Evolutionary conservation across 768 basidiomycete species (phyloP), one percentile per base, ranked within the genome.

Genomic region (Leccinellum luteum): DNA sequence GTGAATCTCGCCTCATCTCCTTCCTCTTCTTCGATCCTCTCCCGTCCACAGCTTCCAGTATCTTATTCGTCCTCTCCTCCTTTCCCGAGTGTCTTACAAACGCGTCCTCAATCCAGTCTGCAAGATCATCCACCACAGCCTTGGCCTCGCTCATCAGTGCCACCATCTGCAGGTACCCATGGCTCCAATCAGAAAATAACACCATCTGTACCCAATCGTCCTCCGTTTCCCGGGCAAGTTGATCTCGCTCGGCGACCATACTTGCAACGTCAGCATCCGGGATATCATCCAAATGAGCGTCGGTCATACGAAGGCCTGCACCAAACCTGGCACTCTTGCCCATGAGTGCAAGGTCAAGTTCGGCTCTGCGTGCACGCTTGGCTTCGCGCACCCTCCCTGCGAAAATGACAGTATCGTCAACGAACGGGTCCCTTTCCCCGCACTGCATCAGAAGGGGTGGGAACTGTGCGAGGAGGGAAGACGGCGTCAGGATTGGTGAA

Each of bases 321-420:
- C 85, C 85, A 63, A 85, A 82, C 56, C 79, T 77, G 6, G 82
- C 82, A 64, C 85, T 84, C 74, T 82, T 82, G n/a, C 83, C 82
- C 1, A 79, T 78, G 31, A 86, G 73, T 48, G 76, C 73, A 45
- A 85, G 31, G 62, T 89, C 85, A 6, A 95, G 79, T 65, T 94
- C 89, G 15, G 78, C 75, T 71, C 86, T 90, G 32, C 92, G 84
- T 10, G 85, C 84, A 23, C 91, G 84, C 75, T 98, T 99, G 15
- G 97, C 96, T 69, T 98, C 92, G 27, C 96, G 81, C n/a, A 99
- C 80, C 30, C 92, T 86, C 14, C 95, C 96, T 3, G 94, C 92
- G 66, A 98, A 96, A 64, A 98, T 93, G 61, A 99, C 89, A 0
- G 94, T 98, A 70, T 98, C 97, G 72, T 99, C 97, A 23, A 97